A percentile compares a stretch with the other conserved stretches of the same genome.
Evolutionary conservation across 2,329 filamentous ascomycete genomes (phyloP).

Genomic region (Sporothrix curviconia): DNA sequence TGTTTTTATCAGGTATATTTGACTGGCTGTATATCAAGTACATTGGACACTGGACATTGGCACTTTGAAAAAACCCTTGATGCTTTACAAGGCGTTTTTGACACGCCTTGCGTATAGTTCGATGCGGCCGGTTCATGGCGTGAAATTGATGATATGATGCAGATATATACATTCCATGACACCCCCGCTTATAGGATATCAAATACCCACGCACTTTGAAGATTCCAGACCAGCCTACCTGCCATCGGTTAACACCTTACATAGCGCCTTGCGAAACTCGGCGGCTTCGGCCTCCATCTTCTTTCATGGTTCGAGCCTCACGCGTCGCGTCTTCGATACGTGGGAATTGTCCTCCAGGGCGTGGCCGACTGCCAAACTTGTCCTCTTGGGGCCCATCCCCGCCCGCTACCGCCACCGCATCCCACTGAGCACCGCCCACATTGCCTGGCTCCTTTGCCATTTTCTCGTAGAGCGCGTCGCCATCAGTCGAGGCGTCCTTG

Average conservation of each 20-base stretch:
- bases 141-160: no score
- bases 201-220: no score
- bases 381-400: background rate
- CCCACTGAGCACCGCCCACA: slow-evolving; percentile 63
- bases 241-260: background rate
- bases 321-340: slow-evolving; percentile 66
- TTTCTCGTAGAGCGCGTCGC: slow-evolving; percentile 71
- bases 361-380: slow-evolving; percentile 30
- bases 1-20: no score
- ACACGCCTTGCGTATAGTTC: no score
- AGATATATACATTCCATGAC: no score
- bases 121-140: no score
- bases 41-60: no score
- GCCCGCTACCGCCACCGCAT: slow-evolving; percentile 28
- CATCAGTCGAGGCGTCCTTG: slow-evolving; percentile 33
- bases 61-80: no score
- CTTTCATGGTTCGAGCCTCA: slow-evolving; percentile 58
- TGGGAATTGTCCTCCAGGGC: slow-evolving; percentile 54
- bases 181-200: no score
- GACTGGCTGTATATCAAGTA: no score
- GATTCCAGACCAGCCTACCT: no score
- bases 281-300: slow-evolving; percentile 77
- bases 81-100: no score
- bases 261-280: slow-evolving; percentile 49
- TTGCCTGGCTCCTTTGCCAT: slow-evolving; percentile 83